These are phyloP conservation scores for Colletotrichum lindemuthianum DNA, from an alignment of 2,329 filamentous ascomycete genomes.

Conservation along the genomic window DNA sequence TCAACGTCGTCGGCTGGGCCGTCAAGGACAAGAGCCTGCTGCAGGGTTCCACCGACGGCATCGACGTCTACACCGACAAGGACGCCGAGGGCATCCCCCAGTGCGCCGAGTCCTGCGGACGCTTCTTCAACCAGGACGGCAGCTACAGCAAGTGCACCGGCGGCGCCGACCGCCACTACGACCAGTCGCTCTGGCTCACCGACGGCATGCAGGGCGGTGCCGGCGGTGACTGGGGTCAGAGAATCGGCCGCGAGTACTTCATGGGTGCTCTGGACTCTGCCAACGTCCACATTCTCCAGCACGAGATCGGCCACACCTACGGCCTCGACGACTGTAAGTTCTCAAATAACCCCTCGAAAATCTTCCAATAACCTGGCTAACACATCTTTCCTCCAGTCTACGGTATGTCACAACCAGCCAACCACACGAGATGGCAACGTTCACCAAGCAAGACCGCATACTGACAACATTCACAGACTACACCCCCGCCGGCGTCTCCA, in stretches of 20 bases:
- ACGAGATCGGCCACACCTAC: conserved; percentile 58
- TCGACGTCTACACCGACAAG: conserved; percentile 53
- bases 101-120: conserved; percentile 52
- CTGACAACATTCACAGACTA: conserved; percentile 44
- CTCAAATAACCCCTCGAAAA: neutral
- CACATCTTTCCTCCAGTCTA: conserved; percentile 12
- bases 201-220: conserved; percentile 55
- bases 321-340: conserved; percentile 50
- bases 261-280: conserved; percentile 47
- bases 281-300: conserved; percentile 56
- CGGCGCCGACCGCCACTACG: conserved; percentile 53
- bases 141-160: conserved; percentile 52
- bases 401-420: neutral
- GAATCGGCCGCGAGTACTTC: conserved; percentile 55
- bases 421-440: neutral
- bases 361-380: neutral
- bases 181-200: conserved; percentile 59
- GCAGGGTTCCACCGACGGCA: conserved; percentile 48
- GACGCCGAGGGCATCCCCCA: conserved; percentile 53
- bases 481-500: conserved; percentile 52
- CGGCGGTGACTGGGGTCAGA: conserved; percentile 59
- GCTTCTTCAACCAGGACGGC: conserved; percentile 56
- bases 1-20: conserved; percentile 55
- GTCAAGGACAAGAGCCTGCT: conserved; percentile 50
- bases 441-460: neutral